A percentile compares a stretch with the other conserved stretches of the same genome.
These are phyloP conservation scores for Dactylellina haptotyla DNA, from an alignment of 2,329 filamentous ascomycete species.

Conservation along the genomic window DNA sequence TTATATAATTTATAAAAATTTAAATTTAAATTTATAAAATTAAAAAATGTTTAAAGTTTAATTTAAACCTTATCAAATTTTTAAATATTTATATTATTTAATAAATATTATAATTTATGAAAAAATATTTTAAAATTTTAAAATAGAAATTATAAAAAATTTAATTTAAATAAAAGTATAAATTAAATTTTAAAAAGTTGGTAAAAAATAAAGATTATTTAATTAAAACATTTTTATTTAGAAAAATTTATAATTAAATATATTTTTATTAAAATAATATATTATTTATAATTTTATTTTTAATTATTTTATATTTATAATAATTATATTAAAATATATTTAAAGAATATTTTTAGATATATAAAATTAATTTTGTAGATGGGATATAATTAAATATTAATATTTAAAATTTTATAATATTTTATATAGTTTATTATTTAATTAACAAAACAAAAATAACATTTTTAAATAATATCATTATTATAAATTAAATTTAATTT, in stretches of 20 bases:
- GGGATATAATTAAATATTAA: not conserved
- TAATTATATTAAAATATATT: not conserved
- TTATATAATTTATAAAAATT: not conserved
- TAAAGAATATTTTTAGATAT: not conserved
- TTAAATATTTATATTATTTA: not conserved
- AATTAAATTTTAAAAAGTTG: not conserved
- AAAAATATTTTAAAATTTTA: conserved; percentile 4
- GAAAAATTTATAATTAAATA: not conserved
- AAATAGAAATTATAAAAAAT: no score
- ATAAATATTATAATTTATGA: not conserved
- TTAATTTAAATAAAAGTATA: not conserved
- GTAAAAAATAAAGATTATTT: not conserved
- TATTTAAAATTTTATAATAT: not conserved
- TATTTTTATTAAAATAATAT: not conserved
- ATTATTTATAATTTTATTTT: not conserved
- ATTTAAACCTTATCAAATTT: not conserved
- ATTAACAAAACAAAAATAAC: not conserved
- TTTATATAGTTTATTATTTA: not conserved
- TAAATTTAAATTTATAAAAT: no score
- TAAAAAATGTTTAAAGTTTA: not conserved
- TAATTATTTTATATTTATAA: not conserved
- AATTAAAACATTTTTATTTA: not conserved
- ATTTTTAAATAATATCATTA: conserved; percentile 1
- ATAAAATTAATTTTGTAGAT: not conserved
- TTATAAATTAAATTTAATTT: not conserved